These are phyloP conservation scores for Cryptococcus sp. DNA, from an alignment of 1,284 basidiomycete genomes.

Conservation along the genomic window DNA sequence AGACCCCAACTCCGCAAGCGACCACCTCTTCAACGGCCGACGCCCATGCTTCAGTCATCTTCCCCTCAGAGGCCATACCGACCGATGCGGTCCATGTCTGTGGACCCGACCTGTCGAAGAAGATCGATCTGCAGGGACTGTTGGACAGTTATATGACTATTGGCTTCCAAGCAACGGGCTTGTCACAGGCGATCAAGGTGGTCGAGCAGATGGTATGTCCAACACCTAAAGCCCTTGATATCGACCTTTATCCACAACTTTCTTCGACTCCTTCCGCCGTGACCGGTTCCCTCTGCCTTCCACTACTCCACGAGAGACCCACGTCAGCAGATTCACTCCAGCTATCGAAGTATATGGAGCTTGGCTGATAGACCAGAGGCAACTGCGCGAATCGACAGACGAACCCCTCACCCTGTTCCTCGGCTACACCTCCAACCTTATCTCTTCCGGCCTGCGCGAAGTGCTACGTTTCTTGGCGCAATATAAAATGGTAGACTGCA, in stretches of 20 bases:
- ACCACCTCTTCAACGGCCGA: slow-evolving; percentile 4
- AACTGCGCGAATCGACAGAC: slow-evolving; percentile 34
- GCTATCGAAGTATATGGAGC: no score
- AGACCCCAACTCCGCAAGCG: neutral
- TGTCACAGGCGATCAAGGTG: slow-evolving; percentile 69
- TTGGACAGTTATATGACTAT: slow-evolving; percentile 78
- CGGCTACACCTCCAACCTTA: slow-evolving; percentile 97
- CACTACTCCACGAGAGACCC: no score
- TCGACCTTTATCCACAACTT: no score
- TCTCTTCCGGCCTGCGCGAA: slow-evolving; percentile 94
- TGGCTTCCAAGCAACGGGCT: slow-evolving; percentile 90
- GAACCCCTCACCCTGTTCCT: slow-evolving; percentile 69
- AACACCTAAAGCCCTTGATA: no score
- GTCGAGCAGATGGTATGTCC: slow-evolving; percentile 47
- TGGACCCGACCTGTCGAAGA: slow-evolving; percentile 80
- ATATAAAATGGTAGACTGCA: slow-evolving; percentile 78
- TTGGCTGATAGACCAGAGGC: slow-evolving; percentile 22
- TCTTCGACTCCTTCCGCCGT: no score
- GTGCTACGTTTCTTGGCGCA: slow-evolving; percentile 90
- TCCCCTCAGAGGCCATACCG: slow-evolving; percentile 72
- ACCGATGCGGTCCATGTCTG: slow-evolving; percentile 65
- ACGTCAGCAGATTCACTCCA: neutral
- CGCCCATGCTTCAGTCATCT: slow-evolving; percentile 61
- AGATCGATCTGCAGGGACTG: slow-evolving; percentile 64
- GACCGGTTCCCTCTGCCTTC: no score